These are phyloP conservation scores for Yarrowia sp. DNA, from an alignment of 805 yeast species.

Conservation along the genomic window DNA sequence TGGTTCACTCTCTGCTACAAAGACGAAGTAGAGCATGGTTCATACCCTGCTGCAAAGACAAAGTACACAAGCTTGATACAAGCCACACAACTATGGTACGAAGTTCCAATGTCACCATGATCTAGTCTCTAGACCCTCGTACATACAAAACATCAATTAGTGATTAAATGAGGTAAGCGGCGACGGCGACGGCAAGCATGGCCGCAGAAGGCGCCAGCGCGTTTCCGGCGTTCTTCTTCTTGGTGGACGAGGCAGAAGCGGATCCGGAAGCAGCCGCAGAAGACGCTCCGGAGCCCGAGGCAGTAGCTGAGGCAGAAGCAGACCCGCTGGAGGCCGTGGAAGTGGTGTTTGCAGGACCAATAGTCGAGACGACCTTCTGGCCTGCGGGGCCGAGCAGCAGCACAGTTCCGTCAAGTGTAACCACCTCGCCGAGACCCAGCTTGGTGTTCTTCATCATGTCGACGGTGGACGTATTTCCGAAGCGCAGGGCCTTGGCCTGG, in stretches of 20 bases:
- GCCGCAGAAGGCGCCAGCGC: neutral
- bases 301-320: neutral
- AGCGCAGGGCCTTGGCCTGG: neutral
- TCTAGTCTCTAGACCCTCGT: no score
- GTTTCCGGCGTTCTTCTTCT: constrained; percentile 4
- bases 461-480: constrained; percentile 12
- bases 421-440: constrained; percentile 5
- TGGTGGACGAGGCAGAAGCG: neutral
- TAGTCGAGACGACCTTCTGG: neutral
- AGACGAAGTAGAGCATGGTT: no score
- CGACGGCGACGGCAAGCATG: neutral
- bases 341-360: constrained; percentile 6
- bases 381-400: constrained; percentile 19
- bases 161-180: neutral
- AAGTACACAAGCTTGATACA: no score
- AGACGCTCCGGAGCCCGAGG: neutral
- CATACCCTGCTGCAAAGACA: no score
- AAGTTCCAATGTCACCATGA: no score
- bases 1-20: no score
- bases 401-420: neutral
- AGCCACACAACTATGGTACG: no score
- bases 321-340: neutral
- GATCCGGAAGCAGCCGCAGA: neutral
- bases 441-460: neutral
- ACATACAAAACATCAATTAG: neutral